Evolutionary conservation across 768 basidiomycete species (phyloP).

Genomic region (Tulasnella sp.): DNA sequence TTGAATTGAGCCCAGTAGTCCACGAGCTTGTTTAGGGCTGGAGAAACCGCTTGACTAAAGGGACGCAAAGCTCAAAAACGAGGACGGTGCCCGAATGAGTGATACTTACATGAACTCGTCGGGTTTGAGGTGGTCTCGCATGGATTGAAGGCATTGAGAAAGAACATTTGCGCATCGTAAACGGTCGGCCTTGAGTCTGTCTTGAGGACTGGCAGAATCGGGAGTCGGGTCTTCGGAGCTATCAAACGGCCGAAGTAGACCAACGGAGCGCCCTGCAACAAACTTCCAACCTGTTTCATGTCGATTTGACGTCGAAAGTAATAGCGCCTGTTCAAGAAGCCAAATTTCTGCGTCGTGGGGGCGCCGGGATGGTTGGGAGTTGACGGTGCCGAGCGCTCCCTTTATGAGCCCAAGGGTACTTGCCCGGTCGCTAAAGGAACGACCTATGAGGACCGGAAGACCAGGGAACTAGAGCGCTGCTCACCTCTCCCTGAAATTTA

Average conservation of each 20-base stretch:
- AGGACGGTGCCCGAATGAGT: too few relatives aligned
- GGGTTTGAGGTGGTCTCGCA: background rate
- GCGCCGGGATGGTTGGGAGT: background rate
- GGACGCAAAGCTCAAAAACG: too few relatives aligned
- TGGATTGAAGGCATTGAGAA: background rate
- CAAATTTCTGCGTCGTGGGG: background rate
- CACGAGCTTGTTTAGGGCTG: too few relatives aligned
- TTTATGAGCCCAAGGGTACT: background rate
- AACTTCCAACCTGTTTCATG: background rate
- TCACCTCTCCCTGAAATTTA: background rate
- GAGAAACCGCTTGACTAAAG: too few relatives aligned
- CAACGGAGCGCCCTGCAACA: background rate
- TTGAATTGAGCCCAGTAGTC: too few relatives aligned
- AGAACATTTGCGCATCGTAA: background rate
- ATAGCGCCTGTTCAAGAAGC: background rate
- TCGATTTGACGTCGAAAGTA: background rate
- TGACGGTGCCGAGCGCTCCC: background rate
- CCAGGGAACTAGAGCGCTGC: background rate
- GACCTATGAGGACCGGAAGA: background rate
- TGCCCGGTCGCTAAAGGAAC: background rate
- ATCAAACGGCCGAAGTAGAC: background rate
- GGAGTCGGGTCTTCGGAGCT: background rate
- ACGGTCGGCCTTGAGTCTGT: background rate
- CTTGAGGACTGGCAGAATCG: background rate
- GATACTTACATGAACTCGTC: too few relatives aligned